Base-by-base conservation (phyloP, 768 basidiomycete genomes). In the Russula ochroleuca region DNA sequence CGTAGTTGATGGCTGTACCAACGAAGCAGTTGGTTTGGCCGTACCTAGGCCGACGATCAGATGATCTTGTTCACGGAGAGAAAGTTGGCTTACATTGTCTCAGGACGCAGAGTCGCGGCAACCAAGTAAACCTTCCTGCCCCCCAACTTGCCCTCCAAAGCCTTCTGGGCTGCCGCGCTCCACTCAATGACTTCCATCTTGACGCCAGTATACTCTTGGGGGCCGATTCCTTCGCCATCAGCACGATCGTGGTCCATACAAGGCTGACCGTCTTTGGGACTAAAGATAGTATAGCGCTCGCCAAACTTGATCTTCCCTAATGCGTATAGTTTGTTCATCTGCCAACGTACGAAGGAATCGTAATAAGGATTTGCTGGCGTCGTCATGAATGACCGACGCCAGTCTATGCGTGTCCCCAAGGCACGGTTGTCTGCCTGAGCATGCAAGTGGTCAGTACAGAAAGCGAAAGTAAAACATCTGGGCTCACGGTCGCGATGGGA, bases 241-340 rank as follows among this genome's bases (percentile, higher is more conserved):
- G 86, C 83, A 62, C 97, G 89, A 75, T 99, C 97, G 77, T 99
- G 97, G 75, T 99, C 97, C 97, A 99, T 98, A 72, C 97, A 99
- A 0, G 97, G 96, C 72, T 98, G 97, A 2, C 94, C 95, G 69
- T 99, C 97, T 75, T 98, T 98, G 2, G 94, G 94, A 67, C 92
- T 95, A 81, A 97, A 99, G 72, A 99, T 92, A 15, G 97, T 99
- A 75, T 98, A 96, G 49, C 97, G 87, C 76, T 97, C 91, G 54
- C 97, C 97, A 72, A 98, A 99, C 76, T 96, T 97, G 80, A 99
- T 92, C 77, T 94, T 95, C 38, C 90, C 89, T 52, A 94, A 80
- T 48, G 78, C 79, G 75, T 92, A 81, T 10, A 98, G 81, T 73
- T 92, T 94, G 80, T 96, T 98, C 75, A 94, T 86, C 73, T 99